A percentile compares a stretch with the other conserved stretches of the same genome.
These are phyloP conservation scores for Diplodia scrobiculata DNA, from an alignment of 2,329 filamentous ascomycete genomes.

Conservation along the genomic window DNA sequence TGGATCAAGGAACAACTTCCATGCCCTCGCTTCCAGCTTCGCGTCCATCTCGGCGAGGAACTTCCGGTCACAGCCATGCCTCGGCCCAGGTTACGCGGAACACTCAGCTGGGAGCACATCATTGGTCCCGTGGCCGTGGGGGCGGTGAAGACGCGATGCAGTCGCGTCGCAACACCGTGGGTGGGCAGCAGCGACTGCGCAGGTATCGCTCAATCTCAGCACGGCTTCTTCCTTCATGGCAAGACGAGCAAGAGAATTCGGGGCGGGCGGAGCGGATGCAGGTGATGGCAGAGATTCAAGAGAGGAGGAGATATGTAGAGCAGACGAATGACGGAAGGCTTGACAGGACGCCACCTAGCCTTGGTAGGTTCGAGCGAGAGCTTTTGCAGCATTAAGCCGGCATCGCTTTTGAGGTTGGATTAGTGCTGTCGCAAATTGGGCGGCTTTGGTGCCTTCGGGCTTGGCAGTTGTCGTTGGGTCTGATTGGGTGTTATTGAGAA, in stretches of 20 bases:
- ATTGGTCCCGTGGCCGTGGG: conserved; percentile 5
- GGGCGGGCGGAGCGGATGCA: conserved; percentile 35
- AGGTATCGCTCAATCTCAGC: conserved; percentile 20
- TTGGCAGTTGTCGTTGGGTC: not conserved
- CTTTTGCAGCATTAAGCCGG: conserved; percentile 27
- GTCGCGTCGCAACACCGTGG: conserved; percentile 26
- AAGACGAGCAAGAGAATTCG: conserved; percentile 42
- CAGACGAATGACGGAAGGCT: conserved; percentile 34
- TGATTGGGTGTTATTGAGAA: not conserved
- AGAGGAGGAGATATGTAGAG: conserved; percentile 30
- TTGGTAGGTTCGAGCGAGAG: conserved; percentile 40
- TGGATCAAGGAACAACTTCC: conserved; percentile 19
- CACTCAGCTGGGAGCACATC: not conserved
- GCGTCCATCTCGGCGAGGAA: conserved; percentile 17
- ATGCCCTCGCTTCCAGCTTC: conserved; percentile 29
- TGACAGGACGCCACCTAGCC: conserved; percentile 44
- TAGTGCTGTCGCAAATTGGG: conserved; percentile 11
- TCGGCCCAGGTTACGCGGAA: conserved; percentile 13
- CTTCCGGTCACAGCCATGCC: conserved; percentile 18
- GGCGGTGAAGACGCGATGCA: conserved; percentile 4
- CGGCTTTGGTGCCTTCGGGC: conserved; percentile 3
- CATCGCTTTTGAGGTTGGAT: not conserved
- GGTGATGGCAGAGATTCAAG: conserved; percentile 36
- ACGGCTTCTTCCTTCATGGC: conserved; percentile 32
- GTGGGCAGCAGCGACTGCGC: conserved; percentile 20